Percentiles rank a stretch among this genome's conserved stretches.
Evolutionary conservation across 1,284 basidiomycete species (phyloP).

Genomic region (Ceratobasidium sp.): DNA sequence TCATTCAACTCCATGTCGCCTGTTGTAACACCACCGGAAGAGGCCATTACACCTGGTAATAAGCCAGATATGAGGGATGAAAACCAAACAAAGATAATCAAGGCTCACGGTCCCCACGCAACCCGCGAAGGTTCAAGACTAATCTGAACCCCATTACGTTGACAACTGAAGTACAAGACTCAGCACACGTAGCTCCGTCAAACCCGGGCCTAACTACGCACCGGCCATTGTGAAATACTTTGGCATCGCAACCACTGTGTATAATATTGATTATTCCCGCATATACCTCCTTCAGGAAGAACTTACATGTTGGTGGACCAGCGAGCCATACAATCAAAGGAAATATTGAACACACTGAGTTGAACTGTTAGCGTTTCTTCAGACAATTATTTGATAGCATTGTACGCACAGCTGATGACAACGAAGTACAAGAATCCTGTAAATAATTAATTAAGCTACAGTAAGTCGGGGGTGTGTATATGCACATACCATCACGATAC

Average conservation of each 20-base stretch:
- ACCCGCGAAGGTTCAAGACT: slow-evolving; percentile 45
- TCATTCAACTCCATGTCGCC: slow-evolving; percentile 40
- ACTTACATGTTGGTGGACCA: slow-evolving; percentile 34
- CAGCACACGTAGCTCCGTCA: background rate
- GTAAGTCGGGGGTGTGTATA: background rate
- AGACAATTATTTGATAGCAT: background rate
- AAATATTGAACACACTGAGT: slow-evolving; percentile 47
- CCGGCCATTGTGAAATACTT: slow-evolving; percentile 41
- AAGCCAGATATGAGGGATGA: background rate
- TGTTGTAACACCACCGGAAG: slow-evolving; percentile 30
- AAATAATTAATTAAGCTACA: background rate
- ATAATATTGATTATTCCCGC: background rate
- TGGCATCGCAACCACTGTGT: slow-evolving; percentile 45
- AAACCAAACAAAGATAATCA: background rate
- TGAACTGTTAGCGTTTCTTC: background rate
- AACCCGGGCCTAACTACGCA: background rate
- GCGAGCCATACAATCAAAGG: slow-evolving; percentile 46
- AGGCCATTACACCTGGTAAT: slow-evolving; percentile 31
- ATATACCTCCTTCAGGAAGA: background rate
- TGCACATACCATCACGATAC: slow-evolving; percentile 46
- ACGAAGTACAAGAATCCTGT: slow-evolving; percentile 47
- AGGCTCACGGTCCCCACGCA: slow-evolving; percentile 41
- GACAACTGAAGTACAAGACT: slow-evolving; percentile 32
- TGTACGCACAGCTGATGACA: slow-evolving; percentile 44
- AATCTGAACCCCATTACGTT: slow-evolving; percentile 48